Conservation (phyloP, 805 yeast genomes). For the Kodamaea hsintzibuensis region DNA sequence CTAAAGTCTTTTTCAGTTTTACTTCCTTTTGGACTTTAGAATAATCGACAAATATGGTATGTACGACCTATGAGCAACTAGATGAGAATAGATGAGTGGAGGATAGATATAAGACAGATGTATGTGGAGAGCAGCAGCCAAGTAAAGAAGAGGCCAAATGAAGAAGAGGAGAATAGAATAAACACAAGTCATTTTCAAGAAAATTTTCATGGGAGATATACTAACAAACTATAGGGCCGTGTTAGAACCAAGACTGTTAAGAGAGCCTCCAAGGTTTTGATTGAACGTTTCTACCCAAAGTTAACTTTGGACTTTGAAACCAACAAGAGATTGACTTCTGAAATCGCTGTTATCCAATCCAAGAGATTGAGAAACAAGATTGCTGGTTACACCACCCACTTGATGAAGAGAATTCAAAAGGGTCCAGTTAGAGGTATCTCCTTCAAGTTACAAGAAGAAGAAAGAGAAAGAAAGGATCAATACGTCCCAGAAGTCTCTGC, state of each 20-base stretch:
- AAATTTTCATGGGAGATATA: conserved; percentile 26
- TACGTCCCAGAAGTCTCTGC: conserved; percentile 99
- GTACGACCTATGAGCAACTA: conserved; percentile 1
- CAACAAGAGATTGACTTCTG: conserved; percentile 99
- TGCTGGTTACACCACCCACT: conserved; percentile 99
- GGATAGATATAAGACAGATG: not conserved
- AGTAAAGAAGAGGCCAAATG: not conserved
- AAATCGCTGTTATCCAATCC: conserved; percentile 98
- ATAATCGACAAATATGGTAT: conserved; percentile 12
- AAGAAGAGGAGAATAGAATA: too few relatives aligned
- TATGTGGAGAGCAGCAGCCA: not conserved
- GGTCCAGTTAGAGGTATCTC: conserved; percentile 99
- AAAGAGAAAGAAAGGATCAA: conserved; percentile 99
- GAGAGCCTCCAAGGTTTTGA: conserved; percentile 99
- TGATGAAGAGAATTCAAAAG: conserved; percentile 99
- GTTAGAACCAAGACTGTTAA: conserved; percentile 99
- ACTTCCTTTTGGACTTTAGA: conserved; percentile 14
- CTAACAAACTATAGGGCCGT: conserved; percentile 75
- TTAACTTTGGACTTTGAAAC: conserved; percentile 98
- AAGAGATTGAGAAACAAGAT: conserved; percentile 99
- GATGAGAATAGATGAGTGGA: not conserved
- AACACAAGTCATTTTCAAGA: not conserved
- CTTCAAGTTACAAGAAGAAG: conserved; percentile 99
- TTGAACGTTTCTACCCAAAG: conserved; percentile 99
- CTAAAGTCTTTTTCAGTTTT: conserved; percentile 12